These are phyloP conservation scores for Ophiostoma quercus DNA, from an alignment of 2,329 filamentous ascomycete genomes.

Conservation along the genomic window DNA sequence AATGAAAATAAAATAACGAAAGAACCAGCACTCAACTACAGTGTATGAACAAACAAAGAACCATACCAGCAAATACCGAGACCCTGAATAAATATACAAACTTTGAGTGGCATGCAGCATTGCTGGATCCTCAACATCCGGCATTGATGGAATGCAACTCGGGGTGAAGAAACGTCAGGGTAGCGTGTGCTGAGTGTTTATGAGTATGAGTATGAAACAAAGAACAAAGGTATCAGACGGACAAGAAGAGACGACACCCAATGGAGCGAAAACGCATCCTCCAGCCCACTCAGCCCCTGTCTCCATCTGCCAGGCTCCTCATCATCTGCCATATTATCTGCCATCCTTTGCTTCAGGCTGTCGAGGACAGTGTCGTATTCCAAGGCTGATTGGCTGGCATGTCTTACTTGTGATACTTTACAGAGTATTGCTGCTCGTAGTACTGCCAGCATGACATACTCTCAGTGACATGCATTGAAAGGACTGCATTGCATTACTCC, in stretches of 20 bases:
- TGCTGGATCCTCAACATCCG: not conserved
- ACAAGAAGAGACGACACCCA: conserved; percentile 4
- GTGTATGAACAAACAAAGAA: too few relatives aligned
- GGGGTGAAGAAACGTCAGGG: not conserved
- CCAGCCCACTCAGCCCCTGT: not conserved
- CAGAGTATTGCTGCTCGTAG: too few relatives aligned
- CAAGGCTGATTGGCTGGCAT: not conserved
- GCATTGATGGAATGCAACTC: conserved; percentile 5
- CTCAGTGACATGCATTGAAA: not conserved
- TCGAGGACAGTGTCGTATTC: not conserved
- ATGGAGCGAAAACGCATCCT: not conserved
- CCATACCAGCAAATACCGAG: not conserved
- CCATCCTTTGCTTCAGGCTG: not conserved
- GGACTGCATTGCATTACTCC: not conserved
- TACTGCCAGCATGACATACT: too few relatives aligned
- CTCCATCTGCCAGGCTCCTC: not conserved
- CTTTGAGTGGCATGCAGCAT: not conserved
- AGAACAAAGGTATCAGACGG: not conserved
- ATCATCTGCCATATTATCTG: not conserved
- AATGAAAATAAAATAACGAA: too few relatives aligned
- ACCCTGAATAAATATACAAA: not conserved
- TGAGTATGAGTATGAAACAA: not conserved
- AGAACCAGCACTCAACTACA: too few relatives aligned
- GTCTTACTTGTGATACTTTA: not conserved
- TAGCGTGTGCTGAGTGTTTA: not conserved